Conservation (phyloP, 345 rosid genomes). For the Stellera chamaejasme region DNA sequence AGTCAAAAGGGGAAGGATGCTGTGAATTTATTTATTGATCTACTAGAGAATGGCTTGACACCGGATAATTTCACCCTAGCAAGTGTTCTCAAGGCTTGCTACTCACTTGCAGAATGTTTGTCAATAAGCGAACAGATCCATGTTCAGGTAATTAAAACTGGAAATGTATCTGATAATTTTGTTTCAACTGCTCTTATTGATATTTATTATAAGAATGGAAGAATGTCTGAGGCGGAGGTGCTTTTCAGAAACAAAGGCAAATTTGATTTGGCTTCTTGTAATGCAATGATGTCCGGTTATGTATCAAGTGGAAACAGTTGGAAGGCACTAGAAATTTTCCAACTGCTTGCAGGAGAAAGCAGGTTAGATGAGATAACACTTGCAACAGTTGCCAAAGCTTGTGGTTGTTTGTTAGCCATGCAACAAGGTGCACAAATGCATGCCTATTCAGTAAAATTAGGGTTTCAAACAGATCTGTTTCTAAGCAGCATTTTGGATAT, state of each 20-base stretch:
- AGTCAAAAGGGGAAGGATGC: conserved; percentile 35
- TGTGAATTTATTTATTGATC: conserved; percentile 27
- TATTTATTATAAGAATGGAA: conserved; percentile 37
- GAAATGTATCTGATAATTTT: conserved; percentile 24
- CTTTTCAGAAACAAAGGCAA: conserved; percentile 26
- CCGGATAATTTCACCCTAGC: conserved; percentile 50
- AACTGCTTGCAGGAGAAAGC: conserved; percentile 35
- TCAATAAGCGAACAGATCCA: conserved; percentile 39
- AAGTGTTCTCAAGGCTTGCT: conserved; percentile 43
- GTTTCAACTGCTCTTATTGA: conserved; percentile 53
- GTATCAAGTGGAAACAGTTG: conserved; percentile 23
- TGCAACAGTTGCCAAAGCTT: conserved; percentile 42
- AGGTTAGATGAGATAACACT: conserved; percentile 38
- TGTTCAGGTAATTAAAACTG: conserved; percentile 37
- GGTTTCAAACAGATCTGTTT: conserved; percentile 36
- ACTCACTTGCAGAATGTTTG: conserved; percentile 36
- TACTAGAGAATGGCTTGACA: conserved; percentile 25
- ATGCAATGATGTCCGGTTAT: conserved; percentile 54
- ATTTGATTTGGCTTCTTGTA: conserved; percentile 42
- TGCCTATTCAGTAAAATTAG: conserved; percentile 36
- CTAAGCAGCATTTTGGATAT: conserved; percentile 52
- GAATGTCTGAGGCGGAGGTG: conserved; percentile 41
- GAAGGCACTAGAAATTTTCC: conserved; percentile 37
- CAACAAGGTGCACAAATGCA: conserved; percentile 46
- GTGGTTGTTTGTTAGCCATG: conserved; percentile 31